Evolutionary conservation across 352 stramenopile species (phyloP).

Genomic region (Halophytophthora polymorphica): DNA sequence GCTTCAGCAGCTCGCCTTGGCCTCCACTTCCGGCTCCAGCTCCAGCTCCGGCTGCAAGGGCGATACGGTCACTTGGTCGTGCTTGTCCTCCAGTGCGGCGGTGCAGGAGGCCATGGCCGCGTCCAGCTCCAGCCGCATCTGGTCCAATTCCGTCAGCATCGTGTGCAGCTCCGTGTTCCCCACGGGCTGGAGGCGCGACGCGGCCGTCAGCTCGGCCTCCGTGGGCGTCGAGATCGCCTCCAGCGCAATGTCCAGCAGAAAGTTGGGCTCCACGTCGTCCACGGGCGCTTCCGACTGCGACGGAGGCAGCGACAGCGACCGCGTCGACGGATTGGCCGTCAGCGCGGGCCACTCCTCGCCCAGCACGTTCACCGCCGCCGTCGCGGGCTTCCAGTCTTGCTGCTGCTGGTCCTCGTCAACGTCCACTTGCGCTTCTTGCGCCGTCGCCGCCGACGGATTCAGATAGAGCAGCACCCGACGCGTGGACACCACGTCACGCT

Average conservation of each 20-base stretch:
- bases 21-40: constrained; percentile 26
- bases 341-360: constrained; percentile 11
- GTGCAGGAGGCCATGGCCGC: constrained; percentile 31
- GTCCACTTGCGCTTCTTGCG: constrained; percentile 17
- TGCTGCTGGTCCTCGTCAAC: constrained; percentile 9
- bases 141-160: constrained; percentile 42
- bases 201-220: constrained; percentile 15
- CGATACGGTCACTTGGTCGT: constrained; percentile 10
- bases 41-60: not conserved
- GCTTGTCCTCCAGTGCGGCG: constrained; percentile 16
- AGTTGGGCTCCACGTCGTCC: constrained; percentile 26
- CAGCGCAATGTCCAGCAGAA: constrained; percentile 39
- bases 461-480: constrained; percentile 34
- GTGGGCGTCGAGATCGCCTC: constrained; percentile 27
- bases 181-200: constrained; percentile 18
- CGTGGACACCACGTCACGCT: constrained; percentile 20
- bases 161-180: constrained; percentile 27
- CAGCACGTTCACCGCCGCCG: constrained; percentile 4
- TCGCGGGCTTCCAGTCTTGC: constrained; percentile 2
- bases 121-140: constrained; percentile 33
- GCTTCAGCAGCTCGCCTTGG: constrained; percentile 32
- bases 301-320: constrained; percentile 8
- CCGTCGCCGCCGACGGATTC: constrained; percentile 9
- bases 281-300: constrained; percentile 2
- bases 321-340: constrained; percentile 20